Conservation (phyloP, 345 rosid species). For the Melastoma malabathricum region DNA sequence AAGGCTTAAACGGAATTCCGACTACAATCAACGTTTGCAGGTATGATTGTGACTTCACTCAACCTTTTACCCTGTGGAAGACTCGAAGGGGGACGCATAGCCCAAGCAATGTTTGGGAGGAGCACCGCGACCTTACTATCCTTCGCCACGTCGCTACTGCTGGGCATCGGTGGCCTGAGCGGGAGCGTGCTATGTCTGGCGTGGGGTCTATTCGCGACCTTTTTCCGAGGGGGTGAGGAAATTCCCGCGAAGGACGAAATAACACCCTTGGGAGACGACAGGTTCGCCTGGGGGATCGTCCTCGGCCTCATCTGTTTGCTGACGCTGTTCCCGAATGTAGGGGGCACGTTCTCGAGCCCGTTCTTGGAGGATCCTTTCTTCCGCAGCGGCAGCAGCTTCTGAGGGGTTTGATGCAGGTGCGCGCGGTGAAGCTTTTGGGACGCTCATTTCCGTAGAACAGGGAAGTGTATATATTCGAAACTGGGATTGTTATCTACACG, state of each 20-base stretch:
- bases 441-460: no score
- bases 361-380: constrained; percentile 68
- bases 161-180: constrained; percentile 64
- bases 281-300: constrained; percentile 73
- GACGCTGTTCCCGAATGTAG: constrained; percentile 80
- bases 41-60: constrained; percentile 89
- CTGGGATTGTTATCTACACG: no score
- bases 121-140: constrained; percentile 62
- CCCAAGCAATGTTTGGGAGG: constrained; percentile 89
- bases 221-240: constrained; percentile 90
- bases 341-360: constrained; percentile 77
- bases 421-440: not conserved
- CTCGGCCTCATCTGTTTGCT: constrained; percentile 85
- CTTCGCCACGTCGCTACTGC: constrained; percentile 63
- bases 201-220: constrained; percentile 88
- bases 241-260: constrained; percentile 82
- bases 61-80: constrained; percentile 90
- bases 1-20: no score
- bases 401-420: not conserved
- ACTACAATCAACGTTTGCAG: constrained; percentile 17
- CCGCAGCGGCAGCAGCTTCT: constrained; percentile 48
- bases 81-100: constrained; percentile 91
- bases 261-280: constrained; percentile 50
- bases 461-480: no score
- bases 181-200: constrained; percentile 85